Conservation (phyloP, 768 basidiomycete genomes). For the Rhizopogon roseolus region DNA sequence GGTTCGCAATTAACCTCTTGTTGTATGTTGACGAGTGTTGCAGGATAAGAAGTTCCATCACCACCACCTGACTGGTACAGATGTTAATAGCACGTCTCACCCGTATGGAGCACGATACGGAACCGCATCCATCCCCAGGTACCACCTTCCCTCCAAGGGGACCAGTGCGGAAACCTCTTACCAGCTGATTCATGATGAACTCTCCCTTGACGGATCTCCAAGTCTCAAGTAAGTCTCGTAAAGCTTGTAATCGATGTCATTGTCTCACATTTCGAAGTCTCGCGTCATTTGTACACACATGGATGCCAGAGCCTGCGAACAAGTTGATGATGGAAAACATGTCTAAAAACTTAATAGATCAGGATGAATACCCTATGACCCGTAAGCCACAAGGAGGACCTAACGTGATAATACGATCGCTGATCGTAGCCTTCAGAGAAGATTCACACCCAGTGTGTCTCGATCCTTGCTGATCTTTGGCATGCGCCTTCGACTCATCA, state of each 20-base stretch:
- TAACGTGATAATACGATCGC: not conserved
- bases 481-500: constrained; percentile 49
- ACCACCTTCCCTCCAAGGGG: constrained; percentile 58
- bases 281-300: constrained; percentile 65
- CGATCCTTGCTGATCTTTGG: constrained; percentile 65
- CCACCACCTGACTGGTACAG: constrained; percentile 29
- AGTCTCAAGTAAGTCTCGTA: constrained; percentile 38
- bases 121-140: constrained; percentile 69
- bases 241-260: not conserved
- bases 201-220: constrained; percentile 50
- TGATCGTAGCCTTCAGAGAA: constrained; percentile 21
- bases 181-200: constrained; percentile 62
- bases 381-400: constrained; percentile 22
- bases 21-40: not conserved
- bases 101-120: constrained; percentile 62
- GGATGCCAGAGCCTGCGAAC: constrained; percentile 50
- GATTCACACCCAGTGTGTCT: constrained; percentile 43
- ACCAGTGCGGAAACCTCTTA: constrained; percentile 46
- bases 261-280: constrained; percentile 27
- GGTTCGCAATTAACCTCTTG: constrained; percentile 2
- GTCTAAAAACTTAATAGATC: constrained; percentile 64
- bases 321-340: constrained; percentile 62
- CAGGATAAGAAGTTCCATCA: constrained; percentile 45
- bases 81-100: constrained; percentile 31
- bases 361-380: constrained; percentile 65